Evolutionary conservation across 331 rosid species (phyloP).

Genomic region (Quercus lobata): DNA sequence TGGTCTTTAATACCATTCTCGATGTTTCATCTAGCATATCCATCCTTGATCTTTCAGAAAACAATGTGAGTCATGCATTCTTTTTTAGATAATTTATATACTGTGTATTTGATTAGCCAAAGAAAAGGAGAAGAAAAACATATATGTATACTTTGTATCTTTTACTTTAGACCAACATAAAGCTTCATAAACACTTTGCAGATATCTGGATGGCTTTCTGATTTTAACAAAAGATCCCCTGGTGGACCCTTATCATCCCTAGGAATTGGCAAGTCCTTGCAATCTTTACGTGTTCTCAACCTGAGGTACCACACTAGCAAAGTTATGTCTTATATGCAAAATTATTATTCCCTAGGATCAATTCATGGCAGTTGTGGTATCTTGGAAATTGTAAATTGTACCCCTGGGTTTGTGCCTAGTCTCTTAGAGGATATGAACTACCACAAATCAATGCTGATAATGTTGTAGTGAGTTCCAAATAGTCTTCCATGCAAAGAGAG

Average conservation of each 20-base stretch:
- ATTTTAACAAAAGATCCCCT: slow-evolving; percentile 40
- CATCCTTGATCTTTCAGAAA: slow-evolving; percentile 80
- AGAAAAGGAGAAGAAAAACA: too few relatives aligned
- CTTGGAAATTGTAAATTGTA: neutral
- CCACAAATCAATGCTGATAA: slow-evolving; percentile 1
- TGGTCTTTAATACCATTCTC: slow-evolving; percentile 56
- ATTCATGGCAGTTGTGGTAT: slow-evolving; percentile 9
- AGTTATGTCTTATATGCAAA: slow-evolving; percentile 14
- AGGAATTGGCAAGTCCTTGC: slow-evolving; percentile 58
- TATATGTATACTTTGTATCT: slow-evolving; percentile 12
- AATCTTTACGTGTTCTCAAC: slow-evolving; percentile 58
- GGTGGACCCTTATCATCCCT: slow-evolving; percentile 22
- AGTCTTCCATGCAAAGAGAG: slow-evolving; percentile 7
- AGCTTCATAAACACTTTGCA: slow-evolving; percentile 29
- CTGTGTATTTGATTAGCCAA: neutral
- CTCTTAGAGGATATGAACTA: neutral
- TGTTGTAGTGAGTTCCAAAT: neutral
- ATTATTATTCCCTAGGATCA: neutral
- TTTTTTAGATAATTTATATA: slow-evolving; percentile 6
- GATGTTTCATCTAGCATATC: slow-evolving; percentile 64
- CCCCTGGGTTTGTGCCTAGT: slow-evolving; percentile 13
- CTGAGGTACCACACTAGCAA: slow-evolving; percentile 53
- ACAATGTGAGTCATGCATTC: slow-evolving; percentile 53
- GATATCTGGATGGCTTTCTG: slow-evolving; percentile 88
- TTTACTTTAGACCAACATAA: slow-evolving; percentile 19